Evolutionary conservation across 2,329 filamentous ascomycete genomes (phyloP).

Genomic region (Simplicillium aogashimaense): DNA sequence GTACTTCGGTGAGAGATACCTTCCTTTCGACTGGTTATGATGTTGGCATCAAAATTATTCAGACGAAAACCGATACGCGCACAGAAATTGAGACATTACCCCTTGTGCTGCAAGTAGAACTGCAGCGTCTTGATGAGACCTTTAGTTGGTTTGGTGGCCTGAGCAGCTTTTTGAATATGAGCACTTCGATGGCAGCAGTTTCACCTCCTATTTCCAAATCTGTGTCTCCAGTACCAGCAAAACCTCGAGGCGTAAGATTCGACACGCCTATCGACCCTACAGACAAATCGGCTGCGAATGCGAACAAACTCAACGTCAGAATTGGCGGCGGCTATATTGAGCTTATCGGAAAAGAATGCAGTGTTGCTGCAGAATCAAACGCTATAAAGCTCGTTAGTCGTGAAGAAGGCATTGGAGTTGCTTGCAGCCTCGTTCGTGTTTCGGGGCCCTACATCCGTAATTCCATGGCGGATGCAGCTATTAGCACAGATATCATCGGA

Average conservation of each 20-base stretch:
- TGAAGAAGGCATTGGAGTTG: slow-evolving; percentile 59
- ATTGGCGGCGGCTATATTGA: slow-evolving; percentile 69
- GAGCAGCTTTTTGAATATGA: slow-evolving; percentile 82
- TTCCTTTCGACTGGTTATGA: slow-evolving; percentile 49
- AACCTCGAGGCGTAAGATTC: slow-evolving; percentile 47
- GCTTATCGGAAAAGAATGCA: slow-evolving; percentile 69
- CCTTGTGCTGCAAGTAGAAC: slow-evolving; percentile 64
- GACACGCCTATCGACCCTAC: slow-evolving; percentile 40
- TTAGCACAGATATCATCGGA: slow-evolving; percentile 52
- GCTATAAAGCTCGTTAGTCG: slow-evolving; percentile 74
- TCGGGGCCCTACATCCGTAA: slow-evolving; percentile 57
- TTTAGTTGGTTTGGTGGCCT: slow-evolving; percentile 84
- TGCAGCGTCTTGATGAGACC: slow-evolving; percentile 75
- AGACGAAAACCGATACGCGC: slow-evolving; percentile 31
- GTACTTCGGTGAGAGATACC: slow-evolving; percentile 47
- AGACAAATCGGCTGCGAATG: slow-evolving; percentile 33
- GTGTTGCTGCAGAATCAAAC: slow-evolving; percentile 63
- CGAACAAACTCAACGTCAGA: slow-evolving; percentile 64
- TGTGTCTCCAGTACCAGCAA: slow-evolving; percentile 26
- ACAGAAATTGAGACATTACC: slow-evolving; percentile 69
- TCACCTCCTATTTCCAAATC: slow-evolving; percentile 37
- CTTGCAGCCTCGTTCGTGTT: slow-evolving; percentile 66
- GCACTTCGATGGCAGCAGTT: slow-evolving; percentile 71
- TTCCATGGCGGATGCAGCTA: slow-evolving; percentile 45
- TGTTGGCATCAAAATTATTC: slow-evolving; percentile 41